Base-by-base conservation (phyloP, 768 basidiomycete species). In the Pisolithus albus region DNA sequence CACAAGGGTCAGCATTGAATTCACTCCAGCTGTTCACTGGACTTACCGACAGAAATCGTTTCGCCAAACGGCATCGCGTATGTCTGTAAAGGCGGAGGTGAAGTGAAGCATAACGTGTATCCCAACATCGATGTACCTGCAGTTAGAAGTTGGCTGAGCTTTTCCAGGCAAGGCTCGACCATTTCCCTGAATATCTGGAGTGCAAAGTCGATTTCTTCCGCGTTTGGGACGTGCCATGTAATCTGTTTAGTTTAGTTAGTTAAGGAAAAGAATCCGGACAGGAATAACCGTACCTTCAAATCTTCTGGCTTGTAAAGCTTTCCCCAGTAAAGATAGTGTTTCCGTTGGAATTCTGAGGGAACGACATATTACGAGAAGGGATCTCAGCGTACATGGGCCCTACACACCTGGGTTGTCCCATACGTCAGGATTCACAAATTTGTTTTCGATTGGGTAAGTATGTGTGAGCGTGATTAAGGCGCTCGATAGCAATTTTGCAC, bases 31-130 rank as follows among this genome's bases (percentile, higher is more conserved):
- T n/a, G 34, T 5, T 7, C 32, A 36, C 18, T n/a, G 18, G 15
- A 63, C 73, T 52, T 67, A 86, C 80, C 92, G 80, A 70, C 93
- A 96, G 61, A 91, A 89, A 64, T 89, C 88, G 60, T 88, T 90
- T 38, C 86, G 80, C 54, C 78, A 73, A 40, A 79, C 68, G 51
- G 70, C 79, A 59, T 87, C 80, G 82, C 90, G 89, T 44, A 67
- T 77, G 13, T 69, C 67, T 7, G 79, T 75, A 7, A 59, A 56
- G 21, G 19, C 10, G 18, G 46, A 47, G 18, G 32, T n/a, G 9
- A 36, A 19, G 32, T 4, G 11, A 18, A 23, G 0, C 9, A 24
- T 6, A 37, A 21, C 30, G 28, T 47, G 10, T n/a, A 18, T 34
- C 4, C n/a, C 32, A 18, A 32, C 9, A 10, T 23, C 18, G 13